Percentiles rank a stretch among this genome's conserved stretches.
Evolutionary conservation across 1,284 basidiomycete genomes (phyloP).

Genomic region (Stygiomarasmius scandens): DNA sequence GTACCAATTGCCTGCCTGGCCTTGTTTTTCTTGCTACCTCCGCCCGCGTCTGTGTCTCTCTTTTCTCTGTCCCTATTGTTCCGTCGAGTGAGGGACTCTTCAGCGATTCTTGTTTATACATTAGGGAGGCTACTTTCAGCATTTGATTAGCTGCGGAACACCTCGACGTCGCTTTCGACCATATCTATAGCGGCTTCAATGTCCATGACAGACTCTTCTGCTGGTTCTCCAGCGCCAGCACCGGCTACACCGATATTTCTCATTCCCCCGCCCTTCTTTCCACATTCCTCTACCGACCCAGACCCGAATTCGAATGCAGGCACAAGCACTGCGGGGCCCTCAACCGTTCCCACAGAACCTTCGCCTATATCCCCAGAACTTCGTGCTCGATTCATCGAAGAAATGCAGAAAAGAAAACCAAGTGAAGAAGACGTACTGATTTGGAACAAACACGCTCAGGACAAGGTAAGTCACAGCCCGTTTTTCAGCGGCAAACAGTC

Average conservation of each 20-base stretch:
- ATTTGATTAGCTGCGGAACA: neutral
- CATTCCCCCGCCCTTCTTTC: neutral
- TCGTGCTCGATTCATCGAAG: neutral
- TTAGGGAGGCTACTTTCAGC: neutral
- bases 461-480: constrained; percentile 4
- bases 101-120: neutral
- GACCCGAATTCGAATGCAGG: neutral
- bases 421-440: neutral
- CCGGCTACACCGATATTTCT: neutral
- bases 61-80: neutral
- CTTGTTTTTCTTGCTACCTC: neutral
- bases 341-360: neutral
- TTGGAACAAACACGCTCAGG: neutral
- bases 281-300: neutral
- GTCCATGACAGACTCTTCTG: neutral
- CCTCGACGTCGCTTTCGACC: neutral
- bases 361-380: neutral
- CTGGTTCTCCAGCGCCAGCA: neutral
- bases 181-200: neutral
- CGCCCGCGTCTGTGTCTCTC: neutral
- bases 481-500: neutral
- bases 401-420: neutral
- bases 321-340: neutral
- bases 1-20: too few relatives aligned
- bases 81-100: neutral